A percentile compares a stretch with the other conserved stretches of the same genome.
phyloP scores from a whole-genome alignment of 2,329 filamentous ascomycete genomes.

The Alternaria dauci region DNA sequence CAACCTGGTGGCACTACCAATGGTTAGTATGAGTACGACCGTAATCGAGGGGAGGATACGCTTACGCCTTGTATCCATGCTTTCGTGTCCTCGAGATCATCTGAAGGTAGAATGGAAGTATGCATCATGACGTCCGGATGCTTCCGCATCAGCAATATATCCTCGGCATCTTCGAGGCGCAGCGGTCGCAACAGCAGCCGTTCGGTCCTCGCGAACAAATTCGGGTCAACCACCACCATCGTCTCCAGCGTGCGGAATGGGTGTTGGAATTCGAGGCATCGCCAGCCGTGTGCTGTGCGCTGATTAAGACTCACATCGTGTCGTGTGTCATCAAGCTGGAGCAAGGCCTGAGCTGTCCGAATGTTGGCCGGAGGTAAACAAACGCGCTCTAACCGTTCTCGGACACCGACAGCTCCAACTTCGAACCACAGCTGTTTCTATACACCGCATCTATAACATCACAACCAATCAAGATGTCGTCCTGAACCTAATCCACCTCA shows the following conservation, averaged over 20 bases:
- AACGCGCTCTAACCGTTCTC: conserved; percentile 29
- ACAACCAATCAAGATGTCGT: conserved; percentile 35
- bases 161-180: conserved; percentile 59
- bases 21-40: background rate
- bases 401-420: conserved; percentile 28
- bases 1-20: conserved; percentile 34
- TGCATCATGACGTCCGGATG: conserved; percentile 70
- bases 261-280: conserved; percentile 29
- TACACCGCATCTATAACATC: conserved; percentile 25
- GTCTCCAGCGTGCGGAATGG: conserved; percentile 15
- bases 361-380: conserved; percentile 15
- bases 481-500: conserved; percentile 20
- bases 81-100: conserved; percentile 53
- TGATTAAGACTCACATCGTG: conserved; percentile 20
- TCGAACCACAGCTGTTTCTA: conserved; percentile 31
- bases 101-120: conserved; percentile 61
- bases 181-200: conserved; percentile 66
- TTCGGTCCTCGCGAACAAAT: conserved; percentile 53
- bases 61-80: conserved; percentile 50
- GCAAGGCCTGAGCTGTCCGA: conserved; percentile 13
- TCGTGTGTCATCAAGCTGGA: conserved; percentile 34
- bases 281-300: background rate
- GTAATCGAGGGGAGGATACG: too few relatives aligned
- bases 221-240: conserved; percentile 48
- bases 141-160: conserved; percentile 62